These are phyloP conservation scores for Stachybotrys chartarum DNA, from an alignment of 2,329 filamentous ascomycete species.

Conservation along the genomic window DNA sequence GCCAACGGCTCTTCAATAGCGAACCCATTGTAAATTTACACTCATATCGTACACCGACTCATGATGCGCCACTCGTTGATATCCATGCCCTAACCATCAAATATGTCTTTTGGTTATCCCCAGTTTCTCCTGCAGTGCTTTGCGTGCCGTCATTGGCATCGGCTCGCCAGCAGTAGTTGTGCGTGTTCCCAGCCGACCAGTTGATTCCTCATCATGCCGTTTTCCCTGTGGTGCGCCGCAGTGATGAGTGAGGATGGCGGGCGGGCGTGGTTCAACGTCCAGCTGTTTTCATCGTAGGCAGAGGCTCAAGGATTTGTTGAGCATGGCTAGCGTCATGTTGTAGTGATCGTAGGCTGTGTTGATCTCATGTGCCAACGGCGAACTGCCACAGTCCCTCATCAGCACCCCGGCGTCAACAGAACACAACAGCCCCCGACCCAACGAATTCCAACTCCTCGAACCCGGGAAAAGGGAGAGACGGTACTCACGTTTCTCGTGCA, in stretches of 20 bases:
- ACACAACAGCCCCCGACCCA: no score
- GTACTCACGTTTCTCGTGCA: background rate
- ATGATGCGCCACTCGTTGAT: background rate
- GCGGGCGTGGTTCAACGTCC: no score
- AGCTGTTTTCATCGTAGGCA: slow-evolving; percentile 42
- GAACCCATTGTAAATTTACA: background rate
- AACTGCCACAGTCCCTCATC: background rate
- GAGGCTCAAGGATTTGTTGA: slow-evolving; percentile 66
- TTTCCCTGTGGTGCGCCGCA: no score
- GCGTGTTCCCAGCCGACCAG: no score
- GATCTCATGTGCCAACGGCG: background rate
- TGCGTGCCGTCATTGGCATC: no score
- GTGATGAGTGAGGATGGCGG: no score
- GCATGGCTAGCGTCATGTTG: slow-evolving; percentile 62
- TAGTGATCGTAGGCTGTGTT: slow-evolving; percentile 47
- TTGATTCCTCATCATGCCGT: no score
- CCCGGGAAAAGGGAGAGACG: background rate
- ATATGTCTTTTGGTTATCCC: no score
- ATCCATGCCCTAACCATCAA: slow-evolving; percentile 3
- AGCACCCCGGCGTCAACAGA: background rate
- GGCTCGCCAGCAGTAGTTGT: no score
- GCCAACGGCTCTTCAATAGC: no score
- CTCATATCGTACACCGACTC: background rate
- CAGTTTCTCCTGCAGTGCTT: no score
- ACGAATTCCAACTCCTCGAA: background rate